A percentile compares a stretch with the other conserved stretches of the same genome.
These are phyloP conservation scores for Aureobasidium musti DNA, from an alignment of 2,329 filamentous ascomycete genomes.

Conservation along the genomic window DNA sequence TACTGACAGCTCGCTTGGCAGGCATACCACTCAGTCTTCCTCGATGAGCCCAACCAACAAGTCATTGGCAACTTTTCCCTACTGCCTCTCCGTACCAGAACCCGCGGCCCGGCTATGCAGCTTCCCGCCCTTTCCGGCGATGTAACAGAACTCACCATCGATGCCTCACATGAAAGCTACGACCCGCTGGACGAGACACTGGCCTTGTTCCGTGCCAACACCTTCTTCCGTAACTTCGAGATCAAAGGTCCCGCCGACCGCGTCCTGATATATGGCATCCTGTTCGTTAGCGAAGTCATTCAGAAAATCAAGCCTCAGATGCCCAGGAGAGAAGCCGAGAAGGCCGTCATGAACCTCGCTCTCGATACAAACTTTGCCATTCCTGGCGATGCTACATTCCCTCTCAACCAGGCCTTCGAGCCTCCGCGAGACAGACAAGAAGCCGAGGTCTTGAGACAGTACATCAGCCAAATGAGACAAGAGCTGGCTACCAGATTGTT, in stretches of 20 bases:
- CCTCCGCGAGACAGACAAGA: constrained; percentile 82
- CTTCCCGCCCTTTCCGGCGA: constrained; percentile 61
- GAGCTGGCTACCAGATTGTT: constrained; percentile 82
- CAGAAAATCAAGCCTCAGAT: constrained; percentile 79
- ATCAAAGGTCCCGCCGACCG: constrained; percentile 95
- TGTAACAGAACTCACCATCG: constrained; percentile 60
- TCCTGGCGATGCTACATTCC: constrained; percentile 89
- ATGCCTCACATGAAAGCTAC: constrained; percentile 89
- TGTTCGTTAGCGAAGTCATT: constrained; percentile 90
- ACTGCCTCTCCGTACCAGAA: constrained; percentile 90
- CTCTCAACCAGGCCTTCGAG: constrained; percentile 96
- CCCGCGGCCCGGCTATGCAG: constrained; percentile 89
- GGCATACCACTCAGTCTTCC: constrained; percentile 99
- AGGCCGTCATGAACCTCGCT: constrained; percentile 85
- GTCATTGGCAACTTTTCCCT: constrained; percentile 87
- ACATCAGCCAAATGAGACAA: constrained; percentile 88
- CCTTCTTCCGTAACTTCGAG: constrained; percentile 99
- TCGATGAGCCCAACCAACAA: constrained; percentile 71
- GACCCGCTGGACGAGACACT: constrained; percentile 95
- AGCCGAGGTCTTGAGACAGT: constrained; percentile 84
- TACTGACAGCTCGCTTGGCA: constrained; percentile 44
- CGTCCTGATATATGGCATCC: constrained; percentile 92
- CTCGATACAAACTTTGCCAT: constrained; percentile 91
- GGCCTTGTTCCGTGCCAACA: constrained; percentile 92
- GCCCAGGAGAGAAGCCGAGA: constrained; percentile 65